Percentiles rank a stretch among this genome's conserved stretches.
These are phyloP conservation scores for Tulasnella sp. DNA, from an alignment of 768 basidiomycete genomes.

Conservation along the genomic window DNA sequence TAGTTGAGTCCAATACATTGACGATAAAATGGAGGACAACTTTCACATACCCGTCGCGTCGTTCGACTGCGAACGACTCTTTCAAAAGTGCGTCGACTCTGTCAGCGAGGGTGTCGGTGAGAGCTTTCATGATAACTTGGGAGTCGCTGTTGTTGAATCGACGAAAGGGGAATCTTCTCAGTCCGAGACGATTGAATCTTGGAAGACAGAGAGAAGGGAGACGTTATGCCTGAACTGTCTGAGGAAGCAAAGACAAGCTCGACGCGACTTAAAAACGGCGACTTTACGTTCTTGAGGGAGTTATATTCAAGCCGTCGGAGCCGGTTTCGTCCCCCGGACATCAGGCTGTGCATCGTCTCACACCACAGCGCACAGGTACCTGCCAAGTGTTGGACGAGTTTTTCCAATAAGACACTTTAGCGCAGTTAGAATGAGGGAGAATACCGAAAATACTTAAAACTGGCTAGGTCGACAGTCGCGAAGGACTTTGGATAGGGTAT, in stretches of 20 bases:
- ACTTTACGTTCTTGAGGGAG: not conserved
- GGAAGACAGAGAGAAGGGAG: not conserved
- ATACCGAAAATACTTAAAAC: no score
- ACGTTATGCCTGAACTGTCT: not conserved
- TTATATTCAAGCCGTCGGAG: not conserved
- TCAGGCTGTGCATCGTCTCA: not conserved
- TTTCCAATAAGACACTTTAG: not conserved
- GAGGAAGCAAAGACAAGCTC: not conserved
- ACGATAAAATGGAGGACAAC: not conserved
- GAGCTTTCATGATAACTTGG: not conserved
- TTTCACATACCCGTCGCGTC: not conserved
- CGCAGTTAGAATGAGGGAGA: no score
- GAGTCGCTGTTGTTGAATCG: not conserved
- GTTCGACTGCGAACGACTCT: not conserved
- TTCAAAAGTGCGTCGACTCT: not conserved
- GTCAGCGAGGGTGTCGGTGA: not conserved
- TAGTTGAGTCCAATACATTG: not conserved
- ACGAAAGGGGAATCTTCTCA: not conserved
- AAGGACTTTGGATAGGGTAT: no score
- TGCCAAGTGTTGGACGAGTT: not conserved
- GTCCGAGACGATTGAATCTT: not conserved
- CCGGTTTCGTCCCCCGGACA: not conserved
- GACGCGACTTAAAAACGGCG: not conserved
- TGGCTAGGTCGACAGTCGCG: no score
- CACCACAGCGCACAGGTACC: not conserved